A percentile compares a stretch with the other conserved stretches of the same genome.
These are phyloP conservation scores for Geosmithia putterillii DNA, from an alignment of 2,329 filamentous ascomycete species.

Conservation along the genomic window DNA sequence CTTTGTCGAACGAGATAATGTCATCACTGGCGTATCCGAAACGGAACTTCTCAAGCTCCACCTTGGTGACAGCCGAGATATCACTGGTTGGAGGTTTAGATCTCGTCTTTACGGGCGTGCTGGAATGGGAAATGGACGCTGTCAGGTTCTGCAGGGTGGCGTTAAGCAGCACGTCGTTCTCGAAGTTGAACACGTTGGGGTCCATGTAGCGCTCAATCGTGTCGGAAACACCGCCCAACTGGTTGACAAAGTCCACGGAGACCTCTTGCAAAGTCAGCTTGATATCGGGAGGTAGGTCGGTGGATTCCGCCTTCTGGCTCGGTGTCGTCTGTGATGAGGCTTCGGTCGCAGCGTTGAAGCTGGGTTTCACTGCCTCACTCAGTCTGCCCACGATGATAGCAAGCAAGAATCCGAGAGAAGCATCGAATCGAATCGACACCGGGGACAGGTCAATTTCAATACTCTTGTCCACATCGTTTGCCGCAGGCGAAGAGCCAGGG, in stretches of 20 bases:
- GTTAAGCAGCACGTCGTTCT: slow-evolving; percentile 39
- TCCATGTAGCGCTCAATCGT: slow-evolving; percentile 32
- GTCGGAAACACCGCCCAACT: slow-evolving; percentile 38
- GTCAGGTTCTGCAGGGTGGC: slow-evolving; percentile 32
- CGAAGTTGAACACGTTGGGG: slow-evolving; percentile 24
- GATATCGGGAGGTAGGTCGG: slow-evolving; percentile 18
- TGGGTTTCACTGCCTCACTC: slow-evolving; percentile 26
- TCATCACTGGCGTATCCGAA: slow-evolving; percentile 52
- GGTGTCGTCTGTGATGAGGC: slow-evolving; percentile 1
- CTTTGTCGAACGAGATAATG: slow-evolving; percentile 50
- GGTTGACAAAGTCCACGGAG: slow-evolving; percentile 43
- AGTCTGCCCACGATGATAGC: slow-evolving; percentile 37
- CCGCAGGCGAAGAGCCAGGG: neutral
- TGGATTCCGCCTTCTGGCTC: neutral
- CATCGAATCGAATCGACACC: slow-evolving; percentile 39
- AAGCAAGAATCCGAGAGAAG: slow-evolving; percentile 42
- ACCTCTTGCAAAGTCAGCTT: slow-evolving; percentile 35
- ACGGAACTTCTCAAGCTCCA: slow-evolving; percentile 43
- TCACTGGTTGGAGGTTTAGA: slow-evolving; percentile 11
- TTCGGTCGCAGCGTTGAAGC: neutral
- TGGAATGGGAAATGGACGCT: slow-evolving; percentile 11
- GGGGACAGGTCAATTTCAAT: slow-evolving; percentile 41
- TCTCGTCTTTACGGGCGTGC: neutral
- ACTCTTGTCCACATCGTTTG: slow-evolving; percentile 7
- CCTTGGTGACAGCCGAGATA: slow-evolving; percentile 14